A percentile compares a stretch with the other conserved stretches of the same genome.
phyloP scores from a whole-genome alignment of 2,329 filamentous ascomycete genomes.

The Phaeosphaeria sp. region DNA sequence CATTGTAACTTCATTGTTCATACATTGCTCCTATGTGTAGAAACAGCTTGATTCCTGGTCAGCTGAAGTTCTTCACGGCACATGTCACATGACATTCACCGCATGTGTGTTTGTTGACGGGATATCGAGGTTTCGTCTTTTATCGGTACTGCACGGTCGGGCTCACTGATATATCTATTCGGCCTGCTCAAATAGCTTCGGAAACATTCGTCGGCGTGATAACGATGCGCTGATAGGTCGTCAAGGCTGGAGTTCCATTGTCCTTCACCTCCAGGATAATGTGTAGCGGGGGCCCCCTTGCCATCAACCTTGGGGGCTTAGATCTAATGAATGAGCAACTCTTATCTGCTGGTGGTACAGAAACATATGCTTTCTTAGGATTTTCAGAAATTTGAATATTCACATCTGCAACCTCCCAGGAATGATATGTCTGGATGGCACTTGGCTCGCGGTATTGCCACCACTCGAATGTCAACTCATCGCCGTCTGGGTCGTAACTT shows the following conservation, averaged over 20 bases:
- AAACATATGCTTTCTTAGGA: slow-evolving; percentile 43
- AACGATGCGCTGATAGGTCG: background rate
- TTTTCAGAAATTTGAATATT: slow-evolving; percentile 49
- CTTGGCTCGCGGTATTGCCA: slow-evolving; percentile 57
- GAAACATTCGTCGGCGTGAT: background rate
- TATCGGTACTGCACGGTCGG: no score
- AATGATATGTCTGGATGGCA: slow-evolving; percentile 44
- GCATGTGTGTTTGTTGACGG: no score
- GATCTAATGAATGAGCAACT: slow-evolving; percentile 10
- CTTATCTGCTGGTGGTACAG: slow-evolving; percentile 52
- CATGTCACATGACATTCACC: no score
- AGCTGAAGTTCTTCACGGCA: no score
- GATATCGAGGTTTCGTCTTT: no score
- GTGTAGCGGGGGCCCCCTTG: background rate
- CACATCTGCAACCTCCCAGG: slow-evolving; percentile 49
- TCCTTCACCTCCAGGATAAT: background rate
- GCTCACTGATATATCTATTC: background rate
- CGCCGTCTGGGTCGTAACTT: slow-evolving; percentile 57
- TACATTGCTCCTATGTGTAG: no score
- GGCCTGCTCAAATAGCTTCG: background rate
- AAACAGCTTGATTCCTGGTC: no score
- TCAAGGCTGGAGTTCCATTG: background rate
- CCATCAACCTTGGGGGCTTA: background rate
- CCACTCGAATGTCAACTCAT: slow-evolving; percentile 56
- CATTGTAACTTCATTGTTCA: no score